phyloP scores from a whole-genome alignment of 2,329 filamentous ascomycete genomes.

The Ceratocystis variospora region DNA sequence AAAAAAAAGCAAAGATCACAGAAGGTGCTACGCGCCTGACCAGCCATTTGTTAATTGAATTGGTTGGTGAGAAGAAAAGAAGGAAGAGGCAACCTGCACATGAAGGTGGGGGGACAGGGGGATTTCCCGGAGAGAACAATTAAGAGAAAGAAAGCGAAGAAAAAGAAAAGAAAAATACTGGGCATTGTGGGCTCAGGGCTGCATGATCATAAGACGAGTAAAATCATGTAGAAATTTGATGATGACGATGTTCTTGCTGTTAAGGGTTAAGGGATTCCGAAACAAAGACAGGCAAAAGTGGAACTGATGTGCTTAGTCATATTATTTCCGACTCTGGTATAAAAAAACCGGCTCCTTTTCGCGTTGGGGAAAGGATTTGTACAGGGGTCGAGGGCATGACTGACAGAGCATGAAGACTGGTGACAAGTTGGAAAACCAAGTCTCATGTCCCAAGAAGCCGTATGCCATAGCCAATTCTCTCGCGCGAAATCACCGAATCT shows the following conservation, averaged over 20 bases:
- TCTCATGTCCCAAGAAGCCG: not conserved
- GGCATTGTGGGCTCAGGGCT: too few relatives aligned
- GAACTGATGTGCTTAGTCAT: not conserved
- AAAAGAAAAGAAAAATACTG: too few relatives aligned
- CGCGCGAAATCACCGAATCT: not conserved
- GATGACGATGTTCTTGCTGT: not conserved
- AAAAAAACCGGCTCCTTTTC: not conserved
- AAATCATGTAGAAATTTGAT: not conserved
- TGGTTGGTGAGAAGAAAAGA: not conserved
- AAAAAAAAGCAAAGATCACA: not conserved
- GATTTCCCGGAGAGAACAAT: not conserved
- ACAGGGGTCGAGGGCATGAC: not conserved
- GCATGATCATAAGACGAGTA: too few relatives aligned
- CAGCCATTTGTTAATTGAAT: constrained; percentile 4
- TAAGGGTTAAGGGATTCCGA: not conserved
- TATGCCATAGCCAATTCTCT: too few relatives aligned
- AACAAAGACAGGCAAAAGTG: not conserved
- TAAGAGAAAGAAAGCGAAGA: too few relatives aligned
- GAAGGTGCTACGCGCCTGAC: not conserved
- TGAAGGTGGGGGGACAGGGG: not conserved
- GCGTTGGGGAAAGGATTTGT: not conserved
- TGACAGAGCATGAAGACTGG: too few relatives aligned
- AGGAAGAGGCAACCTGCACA: not conserved
- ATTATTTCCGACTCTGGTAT: not conserved
- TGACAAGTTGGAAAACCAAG: not conserved